Base-by-base conservation (phyloP, 1,139 yeast species). In the Taphrina sp. region DNA sequence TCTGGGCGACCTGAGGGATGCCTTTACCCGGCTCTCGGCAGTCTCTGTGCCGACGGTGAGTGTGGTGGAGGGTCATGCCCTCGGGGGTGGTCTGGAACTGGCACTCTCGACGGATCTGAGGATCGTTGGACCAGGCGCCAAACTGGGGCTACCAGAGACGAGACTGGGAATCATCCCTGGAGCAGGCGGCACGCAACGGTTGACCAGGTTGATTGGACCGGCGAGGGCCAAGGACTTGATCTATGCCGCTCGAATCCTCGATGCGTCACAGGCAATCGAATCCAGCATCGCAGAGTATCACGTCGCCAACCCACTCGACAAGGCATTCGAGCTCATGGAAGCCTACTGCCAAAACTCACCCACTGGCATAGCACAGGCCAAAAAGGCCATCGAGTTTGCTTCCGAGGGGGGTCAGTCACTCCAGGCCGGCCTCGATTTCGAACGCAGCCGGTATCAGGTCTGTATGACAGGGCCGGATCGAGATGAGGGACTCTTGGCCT, bases 101-200 rank as follows among this genome's bases (percentile, higher is more conserved):
- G 41, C 37, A 24, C 46, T 49, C 12, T 49, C 46, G 33, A 39
- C 54, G 10, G 54, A 49, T 14, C n/a, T 49, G 8, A 38, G 54
- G 23, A 29, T 49, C 33, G 16, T 42, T 12, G 54, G 54, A 12
- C 46, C 46, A 2, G 39, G 12, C n/a, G 45, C 46, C 2, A 39
- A 33, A 39, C 12, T 49, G 23, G 54, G 46, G 3, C 31, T 49
- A 16, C 54, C 54, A 22, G 54, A 49, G 33, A 39, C 54, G 16
- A 34, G 36, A n/a, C 28, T 49, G 23, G 54, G 54, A 16, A 49
- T 49, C 29, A 49, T 49, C n/a, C 54, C 54, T n/a, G 54, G 54
- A 8, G 54, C 54, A 3, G 54, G 54, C 5, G 54, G 54, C 26
- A 49, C 54, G 10, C 46, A 39, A 5, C 24, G 54, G 10, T 16